Evolutionary conservation across 257 asterid genomes (phyloP).

Genomic region (Vinca minor): DNA sequence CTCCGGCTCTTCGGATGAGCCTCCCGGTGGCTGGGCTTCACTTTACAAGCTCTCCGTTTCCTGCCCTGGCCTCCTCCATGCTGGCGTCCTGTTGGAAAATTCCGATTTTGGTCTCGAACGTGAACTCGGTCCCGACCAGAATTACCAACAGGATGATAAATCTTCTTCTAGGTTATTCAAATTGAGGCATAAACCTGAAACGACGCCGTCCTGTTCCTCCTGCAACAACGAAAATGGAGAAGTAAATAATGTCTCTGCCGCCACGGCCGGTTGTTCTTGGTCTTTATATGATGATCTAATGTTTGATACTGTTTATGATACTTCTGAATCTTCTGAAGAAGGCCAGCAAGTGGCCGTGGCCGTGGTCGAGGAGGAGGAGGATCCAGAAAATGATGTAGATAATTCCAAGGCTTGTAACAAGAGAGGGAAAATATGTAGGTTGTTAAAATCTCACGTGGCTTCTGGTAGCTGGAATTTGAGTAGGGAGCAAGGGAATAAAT

Average conservation of each 20-base stretch:
- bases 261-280: slow-evolving; percentile 68
- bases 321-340: slow-evolving; percentile 35
- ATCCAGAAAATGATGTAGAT: slow-evolving; percentile 9
- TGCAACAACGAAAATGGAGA: slow-evolving; percentile 18
- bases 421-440: slow-evolving; percentile 33
- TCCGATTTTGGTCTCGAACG: slow-evolving; percentile 95
- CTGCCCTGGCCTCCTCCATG: slow-evolving; percentile 78
- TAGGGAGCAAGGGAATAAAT: slow-evolving; percentile 77
- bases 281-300: slow-evolving; percentile 75
- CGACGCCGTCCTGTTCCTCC: slow-evolving; percentile 26
- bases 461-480: slow-evolving; percentile 68
- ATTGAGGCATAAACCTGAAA: slow-evolving; percentile 13
- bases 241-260: too few species aligned
- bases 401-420: slow-evolving; percentile 18
- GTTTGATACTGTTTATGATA: slow-evolving; percentile 56
- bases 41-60: slow-evolving; percentile 81
- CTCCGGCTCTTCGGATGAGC: slow-evolving; percentile 14
- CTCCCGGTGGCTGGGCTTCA: slow-evolving; percentile 62
- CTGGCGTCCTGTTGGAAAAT: slow-evolving; percentile 81
- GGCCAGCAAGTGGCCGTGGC: slow-evolving; percentile 19
- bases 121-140: slow-evolving; percentile 76
- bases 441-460: slow-evolving; percentile 54
- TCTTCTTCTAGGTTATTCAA: slow-evolving; percentile 13
- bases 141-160: too few species aligned
- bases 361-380: too few species aligned